Conservation (phyloP, 495 filamentous ascomycete genomes). For the Xylaria sp. region DNA sequence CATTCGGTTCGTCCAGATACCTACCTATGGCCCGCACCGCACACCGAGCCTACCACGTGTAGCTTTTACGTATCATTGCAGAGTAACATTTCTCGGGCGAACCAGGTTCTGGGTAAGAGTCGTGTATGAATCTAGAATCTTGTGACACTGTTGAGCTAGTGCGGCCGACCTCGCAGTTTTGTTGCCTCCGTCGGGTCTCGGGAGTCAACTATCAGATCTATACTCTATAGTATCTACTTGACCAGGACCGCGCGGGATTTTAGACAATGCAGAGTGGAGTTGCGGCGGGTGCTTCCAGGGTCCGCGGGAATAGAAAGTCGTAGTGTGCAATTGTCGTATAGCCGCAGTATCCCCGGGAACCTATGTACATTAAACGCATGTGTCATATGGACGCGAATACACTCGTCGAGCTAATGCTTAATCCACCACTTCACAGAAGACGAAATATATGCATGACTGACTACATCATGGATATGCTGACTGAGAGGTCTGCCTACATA, state of each 20-base stretch:
- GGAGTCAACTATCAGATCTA: not conserved
- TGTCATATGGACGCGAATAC: too few relatives aligned
- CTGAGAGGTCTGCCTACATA: too few relatives aligned
- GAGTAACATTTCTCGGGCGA: not conserved
- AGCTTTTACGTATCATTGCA: not conserved
- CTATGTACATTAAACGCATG: not conserved
- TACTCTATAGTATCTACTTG: not conserved
- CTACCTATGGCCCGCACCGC: not conserved
- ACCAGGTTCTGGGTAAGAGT: not conserved
- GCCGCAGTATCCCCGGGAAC: not conserved
- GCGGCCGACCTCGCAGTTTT: not conserved
- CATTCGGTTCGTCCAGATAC: too few relatives aligned
- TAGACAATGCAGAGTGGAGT: not conserved
- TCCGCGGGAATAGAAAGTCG: not conserved
- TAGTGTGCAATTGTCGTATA: not conserved
- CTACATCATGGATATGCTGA: slow-evolving; percentile 4
- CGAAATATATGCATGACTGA: not conserved
- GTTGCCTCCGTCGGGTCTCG: not conserved
- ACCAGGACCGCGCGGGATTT: not conserved
- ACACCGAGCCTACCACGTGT: not conserved
- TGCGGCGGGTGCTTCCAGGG: not conserved
- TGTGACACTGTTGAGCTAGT: not conserved
- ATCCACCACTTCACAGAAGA: not conserved
- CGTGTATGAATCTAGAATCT: not conserved
- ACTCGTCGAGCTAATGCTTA: not conserved